phyloP scores from a whole-genome alignment of 495 filamentous ascomycete species.

The Penicillium bovifimosum region DNA sequence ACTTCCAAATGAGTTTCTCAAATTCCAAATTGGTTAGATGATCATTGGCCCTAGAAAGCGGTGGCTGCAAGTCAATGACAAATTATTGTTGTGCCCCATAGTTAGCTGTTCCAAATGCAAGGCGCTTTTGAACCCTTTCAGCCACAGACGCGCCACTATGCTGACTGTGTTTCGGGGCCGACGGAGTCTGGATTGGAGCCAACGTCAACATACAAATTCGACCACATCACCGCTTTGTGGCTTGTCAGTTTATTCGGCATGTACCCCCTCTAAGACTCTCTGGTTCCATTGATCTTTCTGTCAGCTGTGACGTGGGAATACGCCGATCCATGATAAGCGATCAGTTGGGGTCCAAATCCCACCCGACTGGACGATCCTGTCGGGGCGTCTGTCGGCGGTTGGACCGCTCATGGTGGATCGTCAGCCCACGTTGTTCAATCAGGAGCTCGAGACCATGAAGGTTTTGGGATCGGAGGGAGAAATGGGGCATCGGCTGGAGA shows the following conservation, averaged over 20 bases:
- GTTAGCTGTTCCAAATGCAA: neutral
- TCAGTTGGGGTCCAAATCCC: neutral
- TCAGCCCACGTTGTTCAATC: neutral
- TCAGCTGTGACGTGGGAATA: too few species aligned
- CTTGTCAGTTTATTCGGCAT: too few species aligned
- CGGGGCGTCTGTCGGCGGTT: neutral
- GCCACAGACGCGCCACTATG: neutral
- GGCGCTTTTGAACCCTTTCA: neutral
- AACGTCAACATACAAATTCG: too few species aligned
- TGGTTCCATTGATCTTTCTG: too few species aligned
- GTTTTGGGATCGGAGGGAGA: neutral
- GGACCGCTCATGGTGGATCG: neutral
- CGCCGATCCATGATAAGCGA: neutral
- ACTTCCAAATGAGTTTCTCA: neutral
- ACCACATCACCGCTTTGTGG: neutral
- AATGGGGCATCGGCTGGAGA: neutral
- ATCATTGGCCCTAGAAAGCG: neutral
- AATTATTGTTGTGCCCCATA: conserved; percentile 5
- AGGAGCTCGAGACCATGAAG: neutral
- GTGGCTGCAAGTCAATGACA: conserved; percentile 7
- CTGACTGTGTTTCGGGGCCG: too few species aligned
- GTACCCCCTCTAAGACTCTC: too few species aligned
- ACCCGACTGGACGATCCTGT: neutral
- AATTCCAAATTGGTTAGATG: conserved; percentile 1
- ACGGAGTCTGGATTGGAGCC: too few species aligned